phyloP scores from a whole-genome alignment of 2,329 filamentous ascomycete genomes.

The Ilyonectria robusta region DNA sequence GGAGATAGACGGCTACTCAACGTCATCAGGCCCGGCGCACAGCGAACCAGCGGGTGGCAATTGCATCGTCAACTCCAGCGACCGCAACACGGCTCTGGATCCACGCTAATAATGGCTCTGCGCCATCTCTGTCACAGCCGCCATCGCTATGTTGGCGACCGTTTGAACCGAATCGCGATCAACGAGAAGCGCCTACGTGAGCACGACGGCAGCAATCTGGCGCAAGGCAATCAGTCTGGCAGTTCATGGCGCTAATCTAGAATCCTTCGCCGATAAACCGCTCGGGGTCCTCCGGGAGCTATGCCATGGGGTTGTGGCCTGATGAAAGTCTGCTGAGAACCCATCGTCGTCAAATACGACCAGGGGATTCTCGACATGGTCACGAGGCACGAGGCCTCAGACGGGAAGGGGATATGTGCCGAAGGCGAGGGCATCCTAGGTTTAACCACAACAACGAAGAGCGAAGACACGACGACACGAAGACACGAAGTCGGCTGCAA shows the following conservation, averaged over 20 bases:
- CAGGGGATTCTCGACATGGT: constrained; percentile 3
- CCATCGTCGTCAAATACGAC: constrained; percentile 13
- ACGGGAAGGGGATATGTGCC: constrained; percentile 4
- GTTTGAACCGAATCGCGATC: not conserved
- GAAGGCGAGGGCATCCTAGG: constrained; percentile 2
- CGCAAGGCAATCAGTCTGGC: constrained; percentile 2
- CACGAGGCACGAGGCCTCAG: not conserved
- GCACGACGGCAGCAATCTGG: not conserved
- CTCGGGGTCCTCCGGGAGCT: constrained; percentile 17
- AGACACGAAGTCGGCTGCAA: not conserved
- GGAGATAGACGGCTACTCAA: not conserved
- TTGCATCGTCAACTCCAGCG: not conserved
- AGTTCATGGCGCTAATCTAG: constrained; percentile 21
- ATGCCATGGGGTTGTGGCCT: constrained; percentile 19
- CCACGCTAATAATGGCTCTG: not conserved
- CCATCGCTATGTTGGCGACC: not conserved
- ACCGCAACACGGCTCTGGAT: not conserved
- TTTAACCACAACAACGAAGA: not conserved
- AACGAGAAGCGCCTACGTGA: not conserved
- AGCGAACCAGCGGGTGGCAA: not conserved
- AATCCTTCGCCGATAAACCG: constrained; percentile 3
- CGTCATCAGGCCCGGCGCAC: not conserved
- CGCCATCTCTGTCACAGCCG: not conserved
- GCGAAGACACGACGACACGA: not conserved
- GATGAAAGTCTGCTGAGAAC: constrained; percentile 17